phyloP scores from a whole-genome alignment of 1,139 yeast genomes.

The Geotrichum australiense region DNA sequence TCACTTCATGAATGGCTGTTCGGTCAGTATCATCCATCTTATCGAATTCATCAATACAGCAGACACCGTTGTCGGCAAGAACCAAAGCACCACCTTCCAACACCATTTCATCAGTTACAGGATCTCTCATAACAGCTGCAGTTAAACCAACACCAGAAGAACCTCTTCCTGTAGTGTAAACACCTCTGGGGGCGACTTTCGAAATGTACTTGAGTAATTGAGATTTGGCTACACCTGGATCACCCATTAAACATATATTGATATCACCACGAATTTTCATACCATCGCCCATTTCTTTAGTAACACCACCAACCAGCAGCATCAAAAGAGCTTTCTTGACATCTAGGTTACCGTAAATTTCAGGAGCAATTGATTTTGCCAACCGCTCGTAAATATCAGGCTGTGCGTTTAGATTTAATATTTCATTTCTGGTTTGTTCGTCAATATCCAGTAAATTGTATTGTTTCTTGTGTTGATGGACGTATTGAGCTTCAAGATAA shows the following conservation, averaged over 20 bases:
- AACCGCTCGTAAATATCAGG: slow-evolving; percentile 75
- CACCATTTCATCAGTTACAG: slow-evolving; percentile 97
- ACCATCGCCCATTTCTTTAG: slow-evolving; percentile 93
- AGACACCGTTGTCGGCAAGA: slow-evolving; percentile 93
- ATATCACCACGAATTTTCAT: slow-evolving; percentile 97
- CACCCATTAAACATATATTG: slow-evolving; percentile 96
- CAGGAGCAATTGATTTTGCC: slow-evolving; percentile 93
- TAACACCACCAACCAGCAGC: slow-evolving; percentile 89
- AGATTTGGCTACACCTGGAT: slow-evolving; percentile 99
- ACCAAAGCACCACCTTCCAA: slow-evolving; percentile 98
- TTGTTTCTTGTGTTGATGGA: slow-evolving; percentile 82
- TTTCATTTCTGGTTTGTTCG: slow-evolving; percentile 48
- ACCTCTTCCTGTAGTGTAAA: slow-evolving; percentile 97
- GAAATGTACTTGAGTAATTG: slow-evolving; percentile 87
- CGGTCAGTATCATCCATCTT: slow-evolving; percentile 97
- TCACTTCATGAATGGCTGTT: slow-evolving; percentile 97
- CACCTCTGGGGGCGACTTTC: slow-evolving; percentile 93
- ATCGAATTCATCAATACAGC: slow-evolving; percentile 98
- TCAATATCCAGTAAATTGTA: slow-evolving; percentile 63
- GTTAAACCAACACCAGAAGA: slow-evolving; percentile 98
- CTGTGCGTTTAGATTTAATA: slow-evolving; percentile 46
- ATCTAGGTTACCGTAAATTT: slow-evolving; percentile 89
- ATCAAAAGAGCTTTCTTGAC: slow-evolving; percentile 84
- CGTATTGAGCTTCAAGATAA: slow-evolving; percentile 78
- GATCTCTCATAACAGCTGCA: slow-evolving; percentile 98